Evolutionary conservation across 140 eudicot genomes (phyloP).

Genomic region (Anethum foeniculum): DNA sequence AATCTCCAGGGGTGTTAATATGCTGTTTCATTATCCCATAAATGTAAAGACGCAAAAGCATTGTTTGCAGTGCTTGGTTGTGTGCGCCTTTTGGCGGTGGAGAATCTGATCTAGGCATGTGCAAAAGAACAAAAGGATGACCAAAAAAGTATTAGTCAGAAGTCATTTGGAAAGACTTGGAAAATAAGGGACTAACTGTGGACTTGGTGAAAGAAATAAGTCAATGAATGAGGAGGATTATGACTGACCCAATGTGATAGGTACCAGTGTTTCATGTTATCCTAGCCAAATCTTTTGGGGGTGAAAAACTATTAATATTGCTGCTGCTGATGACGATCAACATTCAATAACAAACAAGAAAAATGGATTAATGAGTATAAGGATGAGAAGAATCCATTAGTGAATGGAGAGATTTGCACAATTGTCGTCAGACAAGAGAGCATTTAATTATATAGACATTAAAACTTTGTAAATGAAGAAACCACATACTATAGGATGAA

Average conservation of each 20-base stretch:
- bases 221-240: not conserved
- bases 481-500: not conserved
- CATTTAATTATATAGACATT: not conserved
- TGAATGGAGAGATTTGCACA: not conserved
- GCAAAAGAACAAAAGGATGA: not conserved
- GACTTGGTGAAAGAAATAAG: not conserved
- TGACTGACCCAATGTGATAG: not conserved
- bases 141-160: not conserved
- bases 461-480: not conserved
- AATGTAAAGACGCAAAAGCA: not conserved
- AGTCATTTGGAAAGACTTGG: not conserved
- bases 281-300: not conserved
- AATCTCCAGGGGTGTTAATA: not conserved
- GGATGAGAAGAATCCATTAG: not conserved
- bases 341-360: not conserved
- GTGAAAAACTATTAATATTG: not conserved
- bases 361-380: not conserved
- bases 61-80: not conserved
- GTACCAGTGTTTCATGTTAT: not conserved
- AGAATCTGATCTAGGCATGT: slow-evolving; percentile 3
- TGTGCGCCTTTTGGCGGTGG: not conserved
- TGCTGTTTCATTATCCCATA: not conserved
- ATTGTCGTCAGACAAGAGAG: not conserved
- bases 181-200: not conserved
- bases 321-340: not conserved